Percentiles rank a stretch among this genome's conserved stretches.
Evolutionary conservation across 306 rosid genomes (phyloP).

Genomic region (Prosopis cineraria): DNA sequence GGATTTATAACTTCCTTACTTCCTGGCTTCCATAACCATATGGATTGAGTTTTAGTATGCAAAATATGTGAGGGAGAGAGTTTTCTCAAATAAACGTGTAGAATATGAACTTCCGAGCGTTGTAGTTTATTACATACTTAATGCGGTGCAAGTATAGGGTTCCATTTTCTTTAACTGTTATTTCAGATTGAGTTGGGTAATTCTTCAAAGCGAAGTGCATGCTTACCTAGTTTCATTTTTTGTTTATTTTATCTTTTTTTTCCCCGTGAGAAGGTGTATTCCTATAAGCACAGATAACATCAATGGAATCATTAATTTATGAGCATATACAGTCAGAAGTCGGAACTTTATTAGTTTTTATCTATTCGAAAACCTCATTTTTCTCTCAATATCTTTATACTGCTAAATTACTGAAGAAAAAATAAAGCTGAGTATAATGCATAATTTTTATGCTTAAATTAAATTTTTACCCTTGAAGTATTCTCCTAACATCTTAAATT

Average conservation of each 20-base stretch:
- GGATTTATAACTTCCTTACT: constrained; percentile 94
- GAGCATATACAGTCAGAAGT: background rate
- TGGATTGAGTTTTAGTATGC: constrained; percentile 53
- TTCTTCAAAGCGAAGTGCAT: background rate
- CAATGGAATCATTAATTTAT: no score
- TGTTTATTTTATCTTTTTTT: background rate
- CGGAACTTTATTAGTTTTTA: background rate
- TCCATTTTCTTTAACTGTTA: constrained; percentile 33
- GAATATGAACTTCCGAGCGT: constrained; percentile 33
- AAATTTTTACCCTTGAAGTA: no score
- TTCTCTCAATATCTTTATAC: no score
- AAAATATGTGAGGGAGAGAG: constrained; percentile 2
- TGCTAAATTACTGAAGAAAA: background rate
- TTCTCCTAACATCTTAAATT: no score
- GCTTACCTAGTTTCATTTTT: background rate
- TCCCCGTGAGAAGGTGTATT: no score
- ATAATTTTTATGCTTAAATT: no score
- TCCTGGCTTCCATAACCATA: constrained; percentile 90
- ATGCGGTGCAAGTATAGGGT: constrained; percentile 36
- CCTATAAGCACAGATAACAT: no score
- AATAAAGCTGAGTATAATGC: no score
- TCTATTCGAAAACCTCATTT: background rate
- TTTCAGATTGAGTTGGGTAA: background rate
- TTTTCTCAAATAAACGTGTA: constrained; percentile 39
- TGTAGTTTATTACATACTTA: constrained; percentile 33